phyloP scores from a whole-genome alignment of 768 basidiomycete species.

The Terana coerulea region DNA sequence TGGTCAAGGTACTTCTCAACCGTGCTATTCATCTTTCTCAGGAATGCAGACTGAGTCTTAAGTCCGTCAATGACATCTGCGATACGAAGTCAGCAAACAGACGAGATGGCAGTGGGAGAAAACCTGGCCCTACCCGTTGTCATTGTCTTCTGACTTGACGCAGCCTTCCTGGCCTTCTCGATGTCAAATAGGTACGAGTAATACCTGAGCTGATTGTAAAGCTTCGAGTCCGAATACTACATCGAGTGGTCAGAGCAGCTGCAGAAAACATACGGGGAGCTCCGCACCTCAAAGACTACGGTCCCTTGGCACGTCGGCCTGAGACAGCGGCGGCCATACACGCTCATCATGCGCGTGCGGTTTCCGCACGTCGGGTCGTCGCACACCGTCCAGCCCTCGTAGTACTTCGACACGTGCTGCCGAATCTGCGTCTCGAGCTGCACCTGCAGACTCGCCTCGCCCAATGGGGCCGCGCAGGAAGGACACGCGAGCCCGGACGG shows the following conservation, averaged over 20 bases:
- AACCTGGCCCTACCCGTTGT: no score
- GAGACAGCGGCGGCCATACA: slow-evolving; percentile 83
- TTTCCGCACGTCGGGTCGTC: slow-evolving; percentile 80
- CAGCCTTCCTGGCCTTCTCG: no score
- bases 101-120: no score
- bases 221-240: slow-evolving; percentile 77
- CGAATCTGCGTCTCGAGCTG: slow-evolving; percentile 91
- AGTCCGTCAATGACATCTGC: no score
- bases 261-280: neutral
- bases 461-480: slow-evolving; percentile 53
- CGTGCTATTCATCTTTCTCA: slow-evolving; percentile 49
- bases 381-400: slow-evolving; percentile 87
- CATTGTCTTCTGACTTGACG: neutral
- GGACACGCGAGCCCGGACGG: slow-evolving; percentile 68
- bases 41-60: slow-evolving; percentile 45
- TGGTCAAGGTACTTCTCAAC: slow-evolving; percentile 81
- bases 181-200: slow-evolving; percentile 75
- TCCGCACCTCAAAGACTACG: slow-evolving; percentile 71
- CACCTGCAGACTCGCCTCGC: slow-evolving; percentile 60
- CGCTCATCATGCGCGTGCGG: slow-evolving; percentile 90
- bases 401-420: slow-evolving; percentile 71
- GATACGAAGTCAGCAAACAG: no score
- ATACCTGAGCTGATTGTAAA: slow-evolving; percentile 91
- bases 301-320: slow-evolving; percentile 63
- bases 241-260: slow-evolving; percentile 4